Base-by-base conservation (phyloP, 768 basidiomycete species). In the Strobilomyces dryophilus region DNA sequence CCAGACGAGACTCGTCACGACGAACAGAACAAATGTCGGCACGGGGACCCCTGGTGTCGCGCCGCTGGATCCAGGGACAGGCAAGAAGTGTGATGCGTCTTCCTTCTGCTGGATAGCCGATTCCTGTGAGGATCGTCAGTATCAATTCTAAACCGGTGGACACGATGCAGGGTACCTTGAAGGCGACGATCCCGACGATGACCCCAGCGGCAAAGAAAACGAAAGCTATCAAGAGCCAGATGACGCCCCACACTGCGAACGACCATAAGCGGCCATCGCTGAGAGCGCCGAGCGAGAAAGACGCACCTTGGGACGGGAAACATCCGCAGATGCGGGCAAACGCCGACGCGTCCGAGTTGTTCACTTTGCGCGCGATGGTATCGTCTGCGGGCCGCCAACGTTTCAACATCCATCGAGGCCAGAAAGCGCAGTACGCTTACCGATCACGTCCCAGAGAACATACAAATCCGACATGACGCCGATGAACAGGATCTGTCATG, bases 391-490 rank as follows among this genome's bases (percentile, higher is more conserved):
- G 20, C 9, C 2, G 29, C 54, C 4, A 65, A 32, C 31, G 29
- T 11, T 4, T 24, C 24, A 24, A 24, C 24, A 24, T 10, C 20
- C 1, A 18, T 21, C 5, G 18, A 4, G 47, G 45, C 20, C 20
- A 6, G 31, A 47, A 8, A 18, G 44, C 15, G 12, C 17, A 7
- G 20, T 34, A n/a, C 11, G 69, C 78, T 53, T 49, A 84, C 90
- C 88, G 32, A 92, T 77, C 46, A 95, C 86, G 60, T 95, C 93
- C 88, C 90, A 95, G 2, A 92, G 76, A 47, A 83, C 85, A 60
- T 93, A 93, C 74, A 93, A 73, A 68, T 87, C 89, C 8, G 87
- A 89, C 91, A 93, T 93, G 56, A 83, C 81, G 17, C 91, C 91
- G 32, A 93, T 81, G 66, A 93, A 93, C 24, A 93, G 67, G 11